phyloP scores from a whole-genome alignment of 495 filamentous ascomycete species.

The Neurospora hispaniola region DNA sequence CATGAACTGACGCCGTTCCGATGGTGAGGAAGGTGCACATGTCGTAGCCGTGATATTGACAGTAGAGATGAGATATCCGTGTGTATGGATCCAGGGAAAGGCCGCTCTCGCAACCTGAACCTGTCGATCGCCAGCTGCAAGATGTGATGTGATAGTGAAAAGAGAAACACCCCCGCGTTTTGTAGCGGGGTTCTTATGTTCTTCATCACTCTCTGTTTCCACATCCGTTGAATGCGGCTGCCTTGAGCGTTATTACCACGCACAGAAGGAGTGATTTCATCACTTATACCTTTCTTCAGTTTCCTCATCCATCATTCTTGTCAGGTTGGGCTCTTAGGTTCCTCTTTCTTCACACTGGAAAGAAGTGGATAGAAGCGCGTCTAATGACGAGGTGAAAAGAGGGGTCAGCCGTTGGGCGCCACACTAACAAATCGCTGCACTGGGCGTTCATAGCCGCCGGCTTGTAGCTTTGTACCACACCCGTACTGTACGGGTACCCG shows the following conservation, averaged over 20 bases:
- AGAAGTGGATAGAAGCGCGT: background rate
- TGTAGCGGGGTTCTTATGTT: background rate
- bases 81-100: too few species aligned
- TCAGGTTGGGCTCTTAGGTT: background rate
- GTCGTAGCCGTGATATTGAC: background rate
- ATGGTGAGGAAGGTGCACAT: background rate
- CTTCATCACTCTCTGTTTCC: background rate
- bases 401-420: background rate
- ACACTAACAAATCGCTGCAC: background rate
- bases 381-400: background rate
- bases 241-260: background rate
- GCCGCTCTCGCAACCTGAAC: background rate
- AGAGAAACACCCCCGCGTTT: background rate
- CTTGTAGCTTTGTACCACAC: background rate
- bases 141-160: background rate
- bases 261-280: background rate
- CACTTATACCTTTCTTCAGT: background rate
- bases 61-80: background rate
- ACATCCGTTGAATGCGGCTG: background rate
- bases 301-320: background rate
- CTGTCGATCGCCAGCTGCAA: background rate
- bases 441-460: background rate
- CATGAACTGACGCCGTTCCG: background rate
- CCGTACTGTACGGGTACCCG: background rate
- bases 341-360: background rate